Evolutionary conservation across 192 early-diverging fungal genomes (phyloP), one percentile per base, ranked within the genome.

Genomic region (Coemansia sp.): DNA sequence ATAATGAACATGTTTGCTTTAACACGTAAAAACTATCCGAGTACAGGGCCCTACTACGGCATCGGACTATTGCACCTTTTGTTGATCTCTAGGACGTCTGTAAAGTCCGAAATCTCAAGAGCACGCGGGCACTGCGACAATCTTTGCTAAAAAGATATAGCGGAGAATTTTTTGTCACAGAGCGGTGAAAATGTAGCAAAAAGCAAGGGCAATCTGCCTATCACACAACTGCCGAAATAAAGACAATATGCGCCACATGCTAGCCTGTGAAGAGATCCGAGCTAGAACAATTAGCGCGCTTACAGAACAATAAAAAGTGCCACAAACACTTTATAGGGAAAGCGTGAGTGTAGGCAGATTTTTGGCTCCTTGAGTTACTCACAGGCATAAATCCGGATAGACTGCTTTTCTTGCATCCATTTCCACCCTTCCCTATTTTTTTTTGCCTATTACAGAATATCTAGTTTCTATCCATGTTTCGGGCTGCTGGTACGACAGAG

Each of bases 161-260:
- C 73, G 73, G 73, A 65, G 73, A 75, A 62, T 75, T 70, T 67
- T 47, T 11, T 46, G n/a, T n/a, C 63, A 19, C 46, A 49, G 28
- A 33, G 37, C n/a, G 52, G 39, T 57, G 17, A 10, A 13, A 13
- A 57, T 35, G 28, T 32, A 32, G 42, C 64, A 6, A 19, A 6
- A 19, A n/a, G 64, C 46, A 19, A 19, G 5, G 46, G 14, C 42
- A 17, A 3, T 16, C 46, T n/a, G 19, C 3, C 46, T 19, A 17
- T 7, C 4, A 17, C 13, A 2, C 26, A 30, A 30, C 28, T 17
- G 55, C 55, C 30, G 5, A 16, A 58, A 33, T 26, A 0, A 2
- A 16, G 55, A 52, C 8, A 33, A 35, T 58, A 17, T 17, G 55
- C 32, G 55, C 55, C 55, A 58, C 55, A 32, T 7, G 6, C 30